Conservation (phyloP, 257 asterid genomes). For the Forsythia suspensa region DNA sequence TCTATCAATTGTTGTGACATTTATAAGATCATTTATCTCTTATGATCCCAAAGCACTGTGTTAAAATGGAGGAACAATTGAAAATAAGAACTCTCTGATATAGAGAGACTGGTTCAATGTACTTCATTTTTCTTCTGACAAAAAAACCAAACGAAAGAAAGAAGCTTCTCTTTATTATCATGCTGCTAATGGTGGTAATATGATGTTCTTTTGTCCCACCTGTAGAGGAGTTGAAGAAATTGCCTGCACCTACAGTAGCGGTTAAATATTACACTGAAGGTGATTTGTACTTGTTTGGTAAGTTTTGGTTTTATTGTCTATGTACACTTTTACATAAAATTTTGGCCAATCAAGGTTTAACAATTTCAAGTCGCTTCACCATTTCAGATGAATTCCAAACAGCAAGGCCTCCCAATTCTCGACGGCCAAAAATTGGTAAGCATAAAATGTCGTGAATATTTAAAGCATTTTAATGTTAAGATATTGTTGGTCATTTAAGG, state of each 20-base stretch:
- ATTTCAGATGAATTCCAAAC: slow-evolving; percentile 93
- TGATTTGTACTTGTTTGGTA: slow-evolving; percentile 91
- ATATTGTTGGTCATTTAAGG: background rate
- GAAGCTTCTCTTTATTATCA: background rate
- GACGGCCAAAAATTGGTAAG: slow-evolving; percentile 89
- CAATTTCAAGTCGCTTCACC: slow-evolving; percentile 2
- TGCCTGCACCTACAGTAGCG: slow-evolving; percentile 77
- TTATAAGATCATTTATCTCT: background rate
- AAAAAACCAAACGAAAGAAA: background rate
- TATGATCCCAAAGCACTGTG: background rate
- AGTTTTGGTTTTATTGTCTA: slow-evolving; percentile 27
- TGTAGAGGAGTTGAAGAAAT: slow-evolving; percentile 65
- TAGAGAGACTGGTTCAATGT: background rate
- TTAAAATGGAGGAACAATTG: background rate
- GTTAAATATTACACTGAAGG: slow-evolving; percentile 86
- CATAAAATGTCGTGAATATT: background rate
- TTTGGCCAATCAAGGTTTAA: background rate
- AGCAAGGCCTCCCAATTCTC: slow-evolving; percentile 71
- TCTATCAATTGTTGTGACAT: background rate
- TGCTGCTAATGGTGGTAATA: slow-evolving; percentile 20
- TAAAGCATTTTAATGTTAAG: background rate
- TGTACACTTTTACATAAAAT: background rate
- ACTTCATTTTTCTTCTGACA: slow-evolving; percentile 3
- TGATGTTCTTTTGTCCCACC: slow-evolving; percentile 10
- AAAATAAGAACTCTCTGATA: background rate